phyloP scores from a whole-genome alignment of 768 basidiomycete genomes.

The Cystobasidium onofrii region DNA sequence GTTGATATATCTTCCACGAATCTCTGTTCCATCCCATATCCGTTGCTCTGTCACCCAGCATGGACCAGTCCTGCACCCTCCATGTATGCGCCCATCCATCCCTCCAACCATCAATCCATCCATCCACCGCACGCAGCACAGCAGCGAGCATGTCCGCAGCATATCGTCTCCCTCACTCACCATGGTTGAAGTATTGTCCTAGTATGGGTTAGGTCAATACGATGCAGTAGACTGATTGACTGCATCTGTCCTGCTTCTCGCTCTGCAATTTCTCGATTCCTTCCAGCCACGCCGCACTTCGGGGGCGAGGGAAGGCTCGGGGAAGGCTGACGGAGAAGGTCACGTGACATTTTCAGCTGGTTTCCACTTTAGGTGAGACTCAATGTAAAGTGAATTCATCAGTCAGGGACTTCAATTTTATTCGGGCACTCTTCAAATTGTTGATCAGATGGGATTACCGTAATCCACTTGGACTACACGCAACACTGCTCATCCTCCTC shows the following conservation, averaged over 20 bases:
- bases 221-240: background rate
- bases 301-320: conserved; percentile 4
- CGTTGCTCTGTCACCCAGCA: no score
- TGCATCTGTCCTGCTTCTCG: background rate
- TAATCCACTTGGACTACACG: no score
- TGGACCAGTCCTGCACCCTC: no score
- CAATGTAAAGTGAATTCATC: no score
- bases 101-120: background rate
- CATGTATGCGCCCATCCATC: no score
- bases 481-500: background rate
- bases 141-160: background rate
- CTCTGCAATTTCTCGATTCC: background rate
- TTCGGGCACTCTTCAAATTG: no score
- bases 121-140: background rate
- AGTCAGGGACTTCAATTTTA: background rate
- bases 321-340: background rate
- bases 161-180: background rate
- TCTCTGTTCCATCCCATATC: no score
- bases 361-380: background rate
- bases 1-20: no score
- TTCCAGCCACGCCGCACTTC: background rate
- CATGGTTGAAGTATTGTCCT: background rate
- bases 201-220: background rate
- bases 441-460: no score
- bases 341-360: background rate